phyloP scores from a whole-genome alignment of 148 eudicot genomes.

The Polygonum aviculare region DNA sequence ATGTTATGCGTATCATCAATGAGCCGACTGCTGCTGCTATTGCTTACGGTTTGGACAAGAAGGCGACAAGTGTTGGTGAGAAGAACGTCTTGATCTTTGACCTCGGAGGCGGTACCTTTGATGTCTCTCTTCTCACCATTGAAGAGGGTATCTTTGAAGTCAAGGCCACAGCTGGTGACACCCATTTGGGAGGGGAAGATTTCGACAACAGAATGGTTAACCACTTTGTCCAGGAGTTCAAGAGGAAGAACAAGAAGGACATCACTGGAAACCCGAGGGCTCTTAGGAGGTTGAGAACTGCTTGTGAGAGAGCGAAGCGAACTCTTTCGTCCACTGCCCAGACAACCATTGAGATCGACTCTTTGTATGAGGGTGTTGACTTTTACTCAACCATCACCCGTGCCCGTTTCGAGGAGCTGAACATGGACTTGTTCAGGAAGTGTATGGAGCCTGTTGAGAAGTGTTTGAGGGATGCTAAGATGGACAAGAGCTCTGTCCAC shows the following conservation, averaged over 20 bases:
- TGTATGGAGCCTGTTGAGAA: constrained; percentile 17
- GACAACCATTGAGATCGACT: constrained; percentile 7
- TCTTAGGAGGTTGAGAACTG: constrained; percentile 10
- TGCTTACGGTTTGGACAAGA: constrained; percentile 13
- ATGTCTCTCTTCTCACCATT: constrained; percentile 12
- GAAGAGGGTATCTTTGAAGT: constrained; percentile 14
- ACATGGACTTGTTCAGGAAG: constrained; percentile 16
- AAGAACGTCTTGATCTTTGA: constrained; percentile 15
- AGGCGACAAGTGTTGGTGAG: constrained; percentile 13
- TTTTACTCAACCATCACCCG: constrained; percentile 12
- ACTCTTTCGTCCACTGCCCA: constrained; percentile 10
- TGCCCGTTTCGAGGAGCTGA: constrained; percentile 12
- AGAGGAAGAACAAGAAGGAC: constrained; percentile 18
- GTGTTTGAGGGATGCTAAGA: constrained; percentile 14
- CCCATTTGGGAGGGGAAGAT: constrained; percentile 13
- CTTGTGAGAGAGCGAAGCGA: constrained; percentile 6
- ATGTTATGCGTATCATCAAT: constrained; percentile 13
- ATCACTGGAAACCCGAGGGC: constrained; percentile 12
- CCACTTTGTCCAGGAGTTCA: constrained; percentile 15
- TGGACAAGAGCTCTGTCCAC: constrained; percentile 15
- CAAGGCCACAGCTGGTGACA: constrained; percentile 12
- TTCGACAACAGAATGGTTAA: constrained; percentile 13
- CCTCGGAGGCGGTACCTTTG: constrained; percentile 9
- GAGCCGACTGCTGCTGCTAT: constrained; percentile 14
- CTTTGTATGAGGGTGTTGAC: constrained; percentile 10